Evolutionary conservation across 2,329 filamentous ascomycete genomes (phyloP).

Genomic region (Plenodomus biglobosus): DNA sequence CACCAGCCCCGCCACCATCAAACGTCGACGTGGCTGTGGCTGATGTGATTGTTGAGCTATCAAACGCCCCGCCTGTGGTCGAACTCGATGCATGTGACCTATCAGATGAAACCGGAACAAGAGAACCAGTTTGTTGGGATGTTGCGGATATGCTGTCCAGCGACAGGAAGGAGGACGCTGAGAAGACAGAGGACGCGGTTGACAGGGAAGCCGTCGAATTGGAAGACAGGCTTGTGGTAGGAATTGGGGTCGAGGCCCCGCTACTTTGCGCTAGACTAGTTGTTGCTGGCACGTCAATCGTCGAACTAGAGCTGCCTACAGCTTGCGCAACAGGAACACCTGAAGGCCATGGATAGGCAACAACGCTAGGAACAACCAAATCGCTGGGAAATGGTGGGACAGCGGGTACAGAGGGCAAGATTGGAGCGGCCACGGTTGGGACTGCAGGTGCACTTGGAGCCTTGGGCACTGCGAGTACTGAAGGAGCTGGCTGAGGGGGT

Average conservation of each 20-base stretch:
- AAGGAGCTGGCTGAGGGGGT: slow-evolving; percentile 4
- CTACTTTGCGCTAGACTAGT: slow-evolving; percentile 7
- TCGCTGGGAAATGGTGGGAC: slow-evolving; percentile 42
- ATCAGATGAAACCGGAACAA: slow-evolving; percentile 11
- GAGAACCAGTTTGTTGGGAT: slow-evolving; percentile 7
- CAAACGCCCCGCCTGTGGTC: slow-evolving; percentile 12
- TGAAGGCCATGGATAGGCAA: slow-evolving; percentile 39
- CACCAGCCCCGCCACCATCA: slow-evolving; percentile 15
- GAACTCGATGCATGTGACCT: slow-evolving; percentile 9
- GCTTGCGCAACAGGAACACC: slow-evolving; percentile 13
- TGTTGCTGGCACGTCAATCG: slow-evolving; percentile 10
- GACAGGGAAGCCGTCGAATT: not conserved
- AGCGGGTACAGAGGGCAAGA: slow-evolving; percentile 30
- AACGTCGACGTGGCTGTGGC: slow-evolving; percentile 9
- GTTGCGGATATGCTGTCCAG: slow-evolving; percentile 4
- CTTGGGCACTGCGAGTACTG: slow-evolving; percentile 7
- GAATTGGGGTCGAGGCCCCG: slow-evolving; percentile 3
- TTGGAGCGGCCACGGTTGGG: slow-evolving; percentile 9
- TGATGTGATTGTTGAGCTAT: slow-evolving; percentile 15
- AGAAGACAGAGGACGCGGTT: not conserved
- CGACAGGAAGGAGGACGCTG: not conserved
- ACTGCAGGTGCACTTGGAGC: slow-evolving; percentile 16
- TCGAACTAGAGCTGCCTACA: slow-evolving; percentile 5
- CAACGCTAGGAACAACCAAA: slow-evolving; percentile 31
- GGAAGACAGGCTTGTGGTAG: not conserved